phyloP scores from a whole-genome alignment of 495 filamentous ascomycete species.

The Friedmanniomyces endolithicus region DNA sequence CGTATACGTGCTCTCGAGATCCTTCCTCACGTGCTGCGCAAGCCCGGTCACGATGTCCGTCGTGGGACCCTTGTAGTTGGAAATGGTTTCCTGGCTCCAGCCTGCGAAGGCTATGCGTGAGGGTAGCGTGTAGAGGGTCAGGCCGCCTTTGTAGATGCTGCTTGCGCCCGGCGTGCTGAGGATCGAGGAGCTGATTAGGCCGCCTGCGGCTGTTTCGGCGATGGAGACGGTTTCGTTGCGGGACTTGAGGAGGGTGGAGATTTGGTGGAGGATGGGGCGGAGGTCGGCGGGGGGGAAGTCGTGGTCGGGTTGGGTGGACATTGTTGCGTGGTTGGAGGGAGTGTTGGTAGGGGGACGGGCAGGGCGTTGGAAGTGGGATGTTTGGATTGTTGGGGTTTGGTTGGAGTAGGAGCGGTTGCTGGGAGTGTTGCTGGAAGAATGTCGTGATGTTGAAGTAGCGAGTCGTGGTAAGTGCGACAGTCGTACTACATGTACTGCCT shows the following conservation, averaged over 20 bases:
- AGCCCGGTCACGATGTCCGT: constrained; percentile 42
- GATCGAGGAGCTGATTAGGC: constrained; percentile 44
- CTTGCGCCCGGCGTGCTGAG: constrained; percentile 45
- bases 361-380: too few species aligned
- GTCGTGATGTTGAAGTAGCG: too few species aligned
- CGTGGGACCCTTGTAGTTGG: constrained; percentile 44
- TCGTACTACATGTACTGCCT: too few species aligned
- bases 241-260: constrained; percentile 40
- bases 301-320: constrained; percentile 23
- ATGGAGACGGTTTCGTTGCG: constrained; percentile 44
- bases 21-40: constrained; percentile 42
- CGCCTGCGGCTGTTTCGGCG: constrained; percentile 52
- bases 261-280: constrained; percentile 37
- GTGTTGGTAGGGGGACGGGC: too few species aligned
- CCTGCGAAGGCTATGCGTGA: constrained; percentile 48
- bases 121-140: constrained; percentile 51
- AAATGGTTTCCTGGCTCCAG: constrained; percentile 42
- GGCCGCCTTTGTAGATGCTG: constrained; percentile 44
- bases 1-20: constrained; percentile 42
- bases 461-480: too few species aligned
- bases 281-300: constrained; percentile 41
- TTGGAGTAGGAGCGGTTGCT: too few species aligned
- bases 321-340: neutral
- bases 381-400: too few species aligned
- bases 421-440: too few species aligned